Evolutionary conservation across 176 grass and related monocot species (phyloP).

Genomic region (Alloteropsis semialata): DNA sequence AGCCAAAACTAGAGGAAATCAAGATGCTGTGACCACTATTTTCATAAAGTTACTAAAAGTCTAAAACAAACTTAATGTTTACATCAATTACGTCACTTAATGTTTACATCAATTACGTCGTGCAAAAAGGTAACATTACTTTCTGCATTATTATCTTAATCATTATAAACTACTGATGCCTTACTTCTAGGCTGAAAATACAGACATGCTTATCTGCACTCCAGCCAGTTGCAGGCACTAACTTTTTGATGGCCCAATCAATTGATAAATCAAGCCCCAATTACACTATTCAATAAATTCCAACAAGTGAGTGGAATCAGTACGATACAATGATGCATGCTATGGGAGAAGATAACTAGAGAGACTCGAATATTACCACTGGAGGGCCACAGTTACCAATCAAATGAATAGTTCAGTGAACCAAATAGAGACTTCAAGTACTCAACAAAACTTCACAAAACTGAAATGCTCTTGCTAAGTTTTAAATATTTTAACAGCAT

Average conservation of each 20-base stretch:
- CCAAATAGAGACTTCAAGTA: background rate
- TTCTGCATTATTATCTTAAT: background rate
- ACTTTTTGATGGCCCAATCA: background rate
- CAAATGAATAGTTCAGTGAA: background rate
- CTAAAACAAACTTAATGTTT: background rate
- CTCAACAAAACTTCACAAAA: background rate
- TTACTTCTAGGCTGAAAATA: constrained; percentile 5
- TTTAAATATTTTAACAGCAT: background rate
- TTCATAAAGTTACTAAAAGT: background rate
- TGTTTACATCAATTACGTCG: background rate
- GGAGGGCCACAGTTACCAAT: background rate
- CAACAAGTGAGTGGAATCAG: background rate
- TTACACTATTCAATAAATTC: background rate
- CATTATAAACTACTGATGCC: background rate
- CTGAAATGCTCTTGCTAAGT: background rate
- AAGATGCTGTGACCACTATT: background rate
- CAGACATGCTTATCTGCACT: background rate
- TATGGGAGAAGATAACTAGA: background rate
- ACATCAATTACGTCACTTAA: background rate
- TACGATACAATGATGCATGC: background rate
- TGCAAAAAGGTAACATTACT: background rate
- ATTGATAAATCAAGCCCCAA: background rate
- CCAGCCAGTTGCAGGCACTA: background rate
- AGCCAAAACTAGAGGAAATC: background rate
- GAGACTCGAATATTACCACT: background rate